Evolutionary conservation across 805 yeast species (phyloP).

Genomic region (Metschnikowia proteae): DNA sequence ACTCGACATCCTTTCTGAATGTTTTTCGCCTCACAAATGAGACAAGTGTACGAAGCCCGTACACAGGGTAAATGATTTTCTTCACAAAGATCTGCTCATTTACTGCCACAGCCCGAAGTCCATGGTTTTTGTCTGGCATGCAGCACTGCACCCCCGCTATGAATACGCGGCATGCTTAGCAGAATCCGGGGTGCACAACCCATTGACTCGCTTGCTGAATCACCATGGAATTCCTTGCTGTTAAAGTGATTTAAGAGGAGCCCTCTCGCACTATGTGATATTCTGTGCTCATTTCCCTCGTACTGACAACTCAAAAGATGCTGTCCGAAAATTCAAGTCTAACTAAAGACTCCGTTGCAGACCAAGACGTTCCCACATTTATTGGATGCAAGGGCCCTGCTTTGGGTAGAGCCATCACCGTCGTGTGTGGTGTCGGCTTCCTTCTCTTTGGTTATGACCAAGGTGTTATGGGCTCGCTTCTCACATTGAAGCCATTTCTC

Average conservation of each 20-base stretch:
- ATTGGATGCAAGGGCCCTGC: constrained; percentile 10
- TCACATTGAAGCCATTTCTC: constrained; percentile 19
- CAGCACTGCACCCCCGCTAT: background rate
- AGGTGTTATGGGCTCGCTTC: constrained; percentile 36
- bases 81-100: no score
- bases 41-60: no score
- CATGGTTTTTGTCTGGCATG: background rate
- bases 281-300: no score
- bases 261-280: background rate
- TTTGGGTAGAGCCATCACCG: constrained; percentile 12
- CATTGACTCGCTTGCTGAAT: background rate
- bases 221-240: background rate
- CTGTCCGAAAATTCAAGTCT: constrained; percentile 2
- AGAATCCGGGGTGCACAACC: constrained; percentile 1
- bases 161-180: background rate
- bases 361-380: constrained; percentile 11
- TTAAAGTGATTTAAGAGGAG: background rate
- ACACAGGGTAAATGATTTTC: no score
- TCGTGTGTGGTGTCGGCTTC: constrained; percentile 20
- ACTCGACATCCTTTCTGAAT: background rate
- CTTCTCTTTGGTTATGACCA: constrained; percentile 42
- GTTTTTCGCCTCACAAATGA: background rate
- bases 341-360: background rate
- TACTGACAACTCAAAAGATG: background rate
- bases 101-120: no score